Evolutionary conservation across 2,329 filamentous ascomycete species (phyloP), one percentile per base, ranked within the genome.

Genomic region (Cordyceps farinosa): DNA sequence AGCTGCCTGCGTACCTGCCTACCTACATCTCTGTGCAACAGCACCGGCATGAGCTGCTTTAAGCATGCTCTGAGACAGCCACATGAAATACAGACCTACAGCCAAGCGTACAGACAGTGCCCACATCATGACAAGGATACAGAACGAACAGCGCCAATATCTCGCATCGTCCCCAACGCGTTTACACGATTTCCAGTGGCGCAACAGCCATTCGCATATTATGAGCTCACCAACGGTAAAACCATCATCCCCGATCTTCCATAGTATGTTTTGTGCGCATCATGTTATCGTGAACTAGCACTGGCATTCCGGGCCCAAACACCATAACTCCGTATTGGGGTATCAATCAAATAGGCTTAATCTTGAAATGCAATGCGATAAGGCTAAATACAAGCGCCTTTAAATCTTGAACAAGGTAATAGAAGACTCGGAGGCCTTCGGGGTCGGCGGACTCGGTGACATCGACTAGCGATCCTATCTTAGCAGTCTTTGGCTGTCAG

Each of bases 301-400:
- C 27, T 55, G 27, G 9, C 36, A 44, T 44, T 36, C 27, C 54
- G 47, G 42, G 44, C 45, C 22, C 15, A 17, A 54, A 32, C 13
- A 15, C 48, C 50, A 36, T 17, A 61, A 61, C 48, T 52, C 38
- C 57, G 29, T 34, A 34, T 32, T 40, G 32, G 59, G 55, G 55
- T 51, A 45, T 52, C 45, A 55, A 63, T 76, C 75, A 90, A 69
- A 91, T 91, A 3, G 88, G 88, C 80, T 91, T 91, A 76, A 91
- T 91, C 89, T 99, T 99, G 83, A 99, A 99, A 79, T 99, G 95
- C 67, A 99, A 83, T 2, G 92, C 91, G 71, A 98, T 99, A 68
- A 99, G 79, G 61, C 94, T 97, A 77, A 99, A 99, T 3, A 99
- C 92, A 44, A 99, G 82, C 0, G 95, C 95, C 79, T 98, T 99